Evolutionary conservation across 164 flowering plant genomes (phyloP), one percentile per base, ranked within the genome.

Genomic region (Umbellularia californica): DNA sequence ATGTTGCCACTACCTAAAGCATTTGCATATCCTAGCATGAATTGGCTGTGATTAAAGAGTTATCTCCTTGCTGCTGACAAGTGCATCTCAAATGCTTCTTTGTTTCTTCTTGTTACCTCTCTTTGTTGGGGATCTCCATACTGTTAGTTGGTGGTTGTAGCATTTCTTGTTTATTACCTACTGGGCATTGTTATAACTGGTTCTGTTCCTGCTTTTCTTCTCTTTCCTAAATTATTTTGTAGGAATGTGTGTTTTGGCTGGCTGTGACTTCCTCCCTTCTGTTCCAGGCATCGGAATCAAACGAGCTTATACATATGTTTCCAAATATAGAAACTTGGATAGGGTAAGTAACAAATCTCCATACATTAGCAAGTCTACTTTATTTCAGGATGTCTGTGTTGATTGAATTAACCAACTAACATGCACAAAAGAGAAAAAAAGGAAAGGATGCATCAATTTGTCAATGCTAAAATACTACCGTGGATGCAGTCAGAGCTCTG

Each of bases 201-300:
- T 67, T 10, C 10, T 1, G 20, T 67, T 10, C 10, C 12, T 52
- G 33, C 50, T 23, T 24, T 70, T 41, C 33, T 14, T 70, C 14
- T 70, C 60, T 24, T 70, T 50, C 50, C 24, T 15, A 27, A 70
- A 67, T 69, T 69, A 58, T 76, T 68, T 74, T n/a, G 30, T 87
- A 94, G 97, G 96, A 47, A 88, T 90, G 97, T 90, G 98, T 75
- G 90, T 94, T 58, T 80, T 90, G 69, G 92, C 97, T 77, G 95
- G 95, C 35, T 90, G 97, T 79, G 98, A 92, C 83, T 94, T 94
- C 78, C 92, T 92, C 79, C 88, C 92, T 58, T 90, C 95, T 22
- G 77, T 91, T 70, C 91, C 84, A 62, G 92, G 93, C 75, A 91
- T 94, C 74, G 96, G 98, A 66, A 90, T 91, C 52, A 87, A 70